Evolutionary conservation across 345 rosid genomes (phyloP), one percentile per base, ranked within the genome.

Genomic region (Ceriops tagal): DNA sequence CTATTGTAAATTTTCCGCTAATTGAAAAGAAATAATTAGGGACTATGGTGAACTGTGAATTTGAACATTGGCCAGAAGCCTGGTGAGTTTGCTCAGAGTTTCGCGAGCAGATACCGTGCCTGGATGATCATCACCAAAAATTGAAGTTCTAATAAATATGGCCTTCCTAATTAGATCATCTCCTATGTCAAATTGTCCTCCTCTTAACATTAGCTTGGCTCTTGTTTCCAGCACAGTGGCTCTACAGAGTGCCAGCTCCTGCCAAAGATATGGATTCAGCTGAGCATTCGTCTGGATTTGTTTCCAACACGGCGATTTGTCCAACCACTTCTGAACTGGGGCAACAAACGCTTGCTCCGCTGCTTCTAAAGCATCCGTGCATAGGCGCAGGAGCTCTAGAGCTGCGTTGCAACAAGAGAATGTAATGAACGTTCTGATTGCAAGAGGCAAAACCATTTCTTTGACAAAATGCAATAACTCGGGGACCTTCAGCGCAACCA

Each of bases 101-200:
- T 90, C 59, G 1, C 31, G 59, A 56, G 59, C 59, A 22, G 59
- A 56, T 92, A 86, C 74, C 6, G 98, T 95, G 53, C 78, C 86
- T 11, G 93, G 96, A 82, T 95, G 99, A 75, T 92, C 82, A 58
- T 88, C 93, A 43, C 99, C 99, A 62, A 91, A 81, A 61, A 95
- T 86, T 18, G 99, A 88, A 47, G 90, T 90, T 71, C 99, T 83
- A 61, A 95, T 87, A 60, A 82, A 95, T 72, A 95, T 87, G 0
- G 96, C 96, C 75, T 90, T 92, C 84, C 96, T 90, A 8, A 95
- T 82, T 24, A 95, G 75, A 79, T 88, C 99, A 81, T 95, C 99
- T 13, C 89, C 98, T 56, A 87, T 71, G 71, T 92, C 88, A 21
- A 87, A 90, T 64, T 87, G 90, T 0, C 97, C 96, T 0, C 99